A percentile compares a stretch with the other conserved stretches of the same genome.
These are phyloP conservation scores for Phytophthora brassicae DNA, from an alignment of 352 stramenopile species.

Conservation along the genomic window DNA sequence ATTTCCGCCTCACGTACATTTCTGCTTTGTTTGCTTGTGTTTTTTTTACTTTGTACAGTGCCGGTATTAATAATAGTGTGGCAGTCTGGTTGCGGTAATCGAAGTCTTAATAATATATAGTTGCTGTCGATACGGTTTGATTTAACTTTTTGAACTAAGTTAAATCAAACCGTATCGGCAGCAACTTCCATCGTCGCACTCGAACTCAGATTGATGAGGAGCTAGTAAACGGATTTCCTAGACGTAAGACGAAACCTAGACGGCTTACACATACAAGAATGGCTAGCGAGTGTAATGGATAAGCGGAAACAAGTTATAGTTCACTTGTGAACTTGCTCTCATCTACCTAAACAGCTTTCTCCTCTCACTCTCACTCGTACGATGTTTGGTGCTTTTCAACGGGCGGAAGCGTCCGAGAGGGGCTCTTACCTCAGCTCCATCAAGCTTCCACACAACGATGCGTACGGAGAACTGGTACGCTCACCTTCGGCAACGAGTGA, in stretches of 20 bases:
- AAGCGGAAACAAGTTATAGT: background rate
- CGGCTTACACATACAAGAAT: slow-evolving; percentile 10
- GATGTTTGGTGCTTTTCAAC: slow-evolving; percentile 16
- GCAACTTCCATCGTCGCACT: slow-evolving; percentile 11
- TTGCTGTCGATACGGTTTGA: too few species aligned
- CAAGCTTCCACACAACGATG: slow-evolving; percentile 23
- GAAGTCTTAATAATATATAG: too few species aligned
- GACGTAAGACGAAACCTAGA: slow-evolving; percentile 15
- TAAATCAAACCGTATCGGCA: too few species aligned
- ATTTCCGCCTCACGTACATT: too few species aligned
- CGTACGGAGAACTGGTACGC: slow-evolving; percentile 14
- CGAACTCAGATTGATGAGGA: slow-evolving; percentile 14
- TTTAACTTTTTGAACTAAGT: too few species aligned
- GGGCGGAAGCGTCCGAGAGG: slow-evolving; percentile 6
- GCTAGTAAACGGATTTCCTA: slow-evolving; percentile 4
- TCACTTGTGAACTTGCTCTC: slow-evolving; percentile 9
- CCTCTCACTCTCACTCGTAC: background rate
- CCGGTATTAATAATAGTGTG: too few species aligned
- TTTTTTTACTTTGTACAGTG: too few species aligned
- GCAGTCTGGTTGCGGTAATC: too few species aligned
- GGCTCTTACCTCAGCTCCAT: slow-evolving; percentile 23
- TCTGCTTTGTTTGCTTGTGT: too few species aligned
- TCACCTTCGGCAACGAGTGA: slow-evolving; percentile 4
- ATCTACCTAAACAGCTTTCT: background rate
- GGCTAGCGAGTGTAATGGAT: background rate